These are phyloP conservation scores for Mediolabrus comicus DNA, from an alignment of 108 stramenopile genomes.

Conservation along the genomic window DNA sequence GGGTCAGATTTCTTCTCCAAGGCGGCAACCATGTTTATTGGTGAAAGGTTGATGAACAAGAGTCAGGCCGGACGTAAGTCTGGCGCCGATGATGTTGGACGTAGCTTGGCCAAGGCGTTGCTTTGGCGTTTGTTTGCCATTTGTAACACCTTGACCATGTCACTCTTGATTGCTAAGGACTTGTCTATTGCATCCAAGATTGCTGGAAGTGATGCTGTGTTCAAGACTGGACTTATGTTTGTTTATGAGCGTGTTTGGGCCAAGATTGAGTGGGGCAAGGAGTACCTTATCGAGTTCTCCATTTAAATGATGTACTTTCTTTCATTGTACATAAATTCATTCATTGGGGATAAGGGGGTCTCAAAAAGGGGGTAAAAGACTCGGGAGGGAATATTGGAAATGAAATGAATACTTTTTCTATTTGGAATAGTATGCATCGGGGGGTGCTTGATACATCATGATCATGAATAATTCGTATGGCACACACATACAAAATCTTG, in stretches of 20 bases:
- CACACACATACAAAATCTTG: no score
- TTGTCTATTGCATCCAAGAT: conserved; percentile 86
- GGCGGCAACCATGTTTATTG: conserved; percentile 93
- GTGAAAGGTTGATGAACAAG: conserved; percentile 96
- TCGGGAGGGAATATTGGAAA: not conserved
- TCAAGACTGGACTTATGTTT: conserved; percentile 95
- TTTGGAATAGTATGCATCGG: not conserved
- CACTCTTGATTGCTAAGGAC: conserved; percentile 81
- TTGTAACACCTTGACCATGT: conserved; percentile 89
- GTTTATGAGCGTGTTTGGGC: conserved; percentile 90
- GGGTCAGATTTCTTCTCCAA: conserved; percentile 95
- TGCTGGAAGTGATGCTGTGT: conserved; percentile 88
- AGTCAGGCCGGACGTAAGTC: conserved; percentile 69
- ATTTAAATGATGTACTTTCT: conserved; percentile 33
- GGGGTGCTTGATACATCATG: no score
- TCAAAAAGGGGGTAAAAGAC: not conserved
- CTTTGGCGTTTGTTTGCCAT: conserved; percentile 95
- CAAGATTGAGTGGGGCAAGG: conserved; percentile 89
- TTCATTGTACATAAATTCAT: not conserved
- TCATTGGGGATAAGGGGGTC: not conserved
- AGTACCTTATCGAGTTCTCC: conserved; percentile 68
- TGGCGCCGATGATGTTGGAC: conserved; percentile 75
- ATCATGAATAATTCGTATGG: no score
- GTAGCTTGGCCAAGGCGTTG: conserved; percentile 89
- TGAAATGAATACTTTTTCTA: not conserved